Base-by-base conservation (phyloP, 495 filamentous ascomycete genomes). In the Tuber aestivum region DNA sequence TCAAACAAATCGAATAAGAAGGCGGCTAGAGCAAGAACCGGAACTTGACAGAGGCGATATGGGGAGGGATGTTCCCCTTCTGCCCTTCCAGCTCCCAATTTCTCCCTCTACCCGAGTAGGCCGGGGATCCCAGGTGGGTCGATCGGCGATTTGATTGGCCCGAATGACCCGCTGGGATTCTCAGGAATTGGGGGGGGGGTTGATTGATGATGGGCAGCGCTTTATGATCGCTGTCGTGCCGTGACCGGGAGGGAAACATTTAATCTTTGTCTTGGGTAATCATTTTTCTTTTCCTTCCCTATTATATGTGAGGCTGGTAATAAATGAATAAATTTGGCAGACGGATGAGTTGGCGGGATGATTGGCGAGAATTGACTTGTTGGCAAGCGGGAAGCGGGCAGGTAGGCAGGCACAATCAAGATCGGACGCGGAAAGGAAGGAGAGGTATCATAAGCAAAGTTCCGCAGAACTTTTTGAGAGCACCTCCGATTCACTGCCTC, bases 1-100 rank as follows among this genome's bases (percentile, higher is more conserved):
- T 79, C 78, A 79, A 79, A 79, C 78, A 79, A 79, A 77, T 73
- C 78, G 72, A 79, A 79, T 79, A 61, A 79, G 76, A 79, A 70
- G 27, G 70, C 70, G 35, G 78, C 44, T 74, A 79, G 71, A 75
- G 9, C 72, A 79, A 65, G 48, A 78, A 71, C 75, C 61, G 75
- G 74, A 73, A 79, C 74, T 79, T n/a, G n/a, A n/a, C n/a, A n/a
- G n/a, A n/a, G n/a, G 72, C 79, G 78, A 79, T 79, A 79, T 79
- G 78, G 76, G 75, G 76, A 75, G 78, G 78, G 76, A 73, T 75
- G 74, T 75, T 72, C 61, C 74, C 61, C 76, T 72, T 45, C 65
- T 71, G 69, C 69, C 71, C 45, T 79, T 74, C 61, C 50, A 69
- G 77, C 70, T 70, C 75, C 77, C 76, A 72, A 32, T 9, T 65